Base-by-base conservation (phyloP, 2,329 filamentous ascomycete genomes). In the Alternaria hordeiaustralica region DNA sequence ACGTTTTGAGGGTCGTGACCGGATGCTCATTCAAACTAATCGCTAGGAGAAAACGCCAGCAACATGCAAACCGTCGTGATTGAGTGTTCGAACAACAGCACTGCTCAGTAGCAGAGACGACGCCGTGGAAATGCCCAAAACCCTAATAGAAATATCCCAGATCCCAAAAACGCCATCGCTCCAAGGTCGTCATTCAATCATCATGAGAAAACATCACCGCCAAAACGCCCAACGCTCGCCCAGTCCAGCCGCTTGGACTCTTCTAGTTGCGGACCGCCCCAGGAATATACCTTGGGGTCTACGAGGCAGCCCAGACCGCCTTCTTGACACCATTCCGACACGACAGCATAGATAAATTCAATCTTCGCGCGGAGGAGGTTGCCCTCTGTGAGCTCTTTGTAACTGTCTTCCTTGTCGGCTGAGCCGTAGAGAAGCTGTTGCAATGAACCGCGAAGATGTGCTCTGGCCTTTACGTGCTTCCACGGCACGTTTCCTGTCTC, bases 361-460 rank as follows among this genome's bases (percentile, higher is more conserved):
- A 95, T 86, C 82, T 95, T 95, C 71, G 84, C 85, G 33, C 89
- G 87, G 75, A 95, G 88, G 68, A 90, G 87, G 76, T 95, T 95
- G 44, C 90, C 89, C 20, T 87, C 85, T 0, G 92, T 79, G 13
- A 80, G 90, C 60, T 93, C 88, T 60, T 74, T 75, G 63, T 78
- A 76, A 26, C 70, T 86, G 84, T 76, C 89, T 72, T 70, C 70
- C 72, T 84, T 83, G 58, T 84, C 81, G 67, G 79, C 80, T 55
- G 78, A 82, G 15, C 82, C 81, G 81, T 93, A 92, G 46, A 95
- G 85, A 12, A 95, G 84, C 5, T 90, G 91, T 74, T 92, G 90
- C 7, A 93, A 81, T 6, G 90, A 89, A 69, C 92, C 92, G 12
- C 90, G 89, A 25, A 94, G 83, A 63, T 91, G 88, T 47, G 91